A percentile compares a stretch with the other conserved stretches of the same genome.
phyloP scores from a whole-genome alignment of 2,329 filamentous ascomycete genomes.

The Alternaria alternata region DNA sequence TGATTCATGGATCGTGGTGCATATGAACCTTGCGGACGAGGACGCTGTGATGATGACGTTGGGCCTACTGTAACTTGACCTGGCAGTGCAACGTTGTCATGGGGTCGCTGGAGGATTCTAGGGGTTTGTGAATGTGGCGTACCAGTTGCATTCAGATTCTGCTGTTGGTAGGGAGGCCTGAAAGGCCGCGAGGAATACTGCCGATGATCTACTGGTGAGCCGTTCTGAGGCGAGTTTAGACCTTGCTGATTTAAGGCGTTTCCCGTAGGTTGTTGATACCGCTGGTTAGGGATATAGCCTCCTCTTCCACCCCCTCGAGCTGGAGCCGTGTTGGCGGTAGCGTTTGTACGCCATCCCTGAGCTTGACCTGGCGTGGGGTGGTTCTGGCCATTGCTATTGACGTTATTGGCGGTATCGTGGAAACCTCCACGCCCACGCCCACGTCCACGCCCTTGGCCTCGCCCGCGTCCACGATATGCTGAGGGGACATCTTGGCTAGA shows the following conservation, averaged over 20 bases:
- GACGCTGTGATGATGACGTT: constrained; percentile 13
- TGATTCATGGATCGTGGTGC: constrained; percentile 25
- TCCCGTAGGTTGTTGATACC: constrained; percentile 16
- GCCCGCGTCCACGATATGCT: constrained; percentile 24
- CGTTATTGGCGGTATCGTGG: constrained; percentile 19
- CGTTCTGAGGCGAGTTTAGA: constrained; percentile 7
- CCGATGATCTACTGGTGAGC: background rate
- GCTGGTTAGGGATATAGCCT: constrained; percentile 14
- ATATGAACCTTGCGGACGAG: constrained; percentile 22
- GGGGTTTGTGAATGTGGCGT: constrained; percentile 16
- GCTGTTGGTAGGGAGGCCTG: constrained; percentile 8
- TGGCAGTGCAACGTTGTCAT: constrained; percentile 13
- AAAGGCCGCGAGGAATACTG: background rate
- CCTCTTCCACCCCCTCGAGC: constrained; percentile 22
- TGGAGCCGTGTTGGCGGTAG: constrained; percentile 5
- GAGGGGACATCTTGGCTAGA: constrained; percentile 27
- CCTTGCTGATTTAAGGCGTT: constrained; percentile 11
- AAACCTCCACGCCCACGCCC: constrained; percentile 26
- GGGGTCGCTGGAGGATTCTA: constrained; percentile 34
- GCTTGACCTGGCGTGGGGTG: constrained; percentile 18
- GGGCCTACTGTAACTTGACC: constrained; percentile 9
- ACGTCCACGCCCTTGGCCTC: constrained; percentile 23
- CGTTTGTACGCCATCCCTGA: constrained; percentile 11
- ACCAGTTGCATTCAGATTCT: background rate
- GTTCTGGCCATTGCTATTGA: constrained; percentile 12